Percentiles rank a stretch among this genome's conserved stretches.
phyloP scores from a whole-genome alignment of 495 filamentous ascomycete species.

The Tetracladium setigerum region DNA sequence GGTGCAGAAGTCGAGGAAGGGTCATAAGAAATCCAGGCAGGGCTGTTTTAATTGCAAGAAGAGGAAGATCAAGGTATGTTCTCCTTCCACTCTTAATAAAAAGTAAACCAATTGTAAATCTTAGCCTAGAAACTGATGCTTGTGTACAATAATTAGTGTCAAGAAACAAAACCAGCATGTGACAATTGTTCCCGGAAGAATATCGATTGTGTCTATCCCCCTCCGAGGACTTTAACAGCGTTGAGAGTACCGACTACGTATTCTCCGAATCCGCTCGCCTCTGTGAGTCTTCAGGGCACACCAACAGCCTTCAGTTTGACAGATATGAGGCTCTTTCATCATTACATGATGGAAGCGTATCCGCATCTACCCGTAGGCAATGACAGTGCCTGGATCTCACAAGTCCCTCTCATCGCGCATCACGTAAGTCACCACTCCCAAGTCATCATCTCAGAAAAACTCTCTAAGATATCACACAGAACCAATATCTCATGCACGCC shows the following conservation, averaged over 20 bases:
- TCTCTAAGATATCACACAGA: conserved; percentile 4
- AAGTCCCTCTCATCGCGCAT: conserved; percentile 18
- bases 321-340: conserved; percentile 19
- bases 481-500: conserved; percentile 20
- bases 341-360: conserved; percentile 16
- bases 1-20: conserved; percentile 9
- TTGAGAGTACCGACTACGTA: conserved; percentile 1
- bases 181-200: conserved; percentile 9
- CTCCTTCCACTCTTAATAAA: too few species aligned
- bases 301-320: conserved; percentile 13
- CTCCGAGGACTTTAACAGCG: conserved; percentile 7
- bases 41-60: conserved; percentile 20
- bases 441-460: neutral
- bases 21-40: conserved; percentile 16
- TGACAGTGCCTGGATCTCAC: conserved; percentile 12
- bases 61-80: conserved; percentile 19
- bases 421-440: conserved; percentile 5
- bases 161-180: conserved; percentile 18
- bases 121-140: neutral
- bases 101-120: too few species aligned
- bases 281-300: conserved; percentile 11
- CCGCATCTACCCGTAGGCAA: conserved; percentile 17
- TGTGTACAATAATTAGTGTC: conserved; percentile 10
- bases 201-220: conserved; percentile 13
- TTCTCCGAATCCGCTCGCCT: conserved; percentile 4